Evolutionary conservation across 2,329 filamentous ascomycete species (phyloP), one percentile per base, ranked within the genome.

Genomic region (Ophiosphaerella narmari): DNA sequence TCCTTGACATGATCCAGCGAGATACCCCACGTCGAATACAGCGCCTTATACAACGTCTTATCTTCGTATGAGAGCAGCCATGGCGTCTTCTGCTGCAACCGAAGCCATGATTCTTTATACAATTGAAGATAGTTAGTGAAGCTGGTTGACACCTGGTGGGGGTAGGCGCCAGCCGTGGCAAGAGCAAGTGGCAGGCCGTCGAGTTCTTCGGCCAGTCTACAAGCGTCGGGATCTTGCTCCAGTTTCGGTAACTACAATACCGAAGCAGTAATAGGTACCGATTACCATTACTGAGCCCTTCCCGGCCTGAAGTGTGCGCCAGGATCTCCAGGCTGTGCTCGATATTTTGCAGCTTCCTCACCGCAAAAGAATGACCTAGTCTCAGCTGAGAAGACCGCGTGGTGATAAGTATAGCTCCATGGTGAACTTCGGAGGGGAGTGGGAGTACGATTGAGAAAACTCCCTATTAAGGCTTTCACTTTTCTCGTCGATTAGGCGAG

Each of bases 31-130:
- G 5, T 29, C 9, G 26, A 7, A 29, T 29, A 29, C 26, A 29
- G 5, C 26, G 26, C 26, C 9, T 11, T 7, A 50, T 60, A n/a
- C n/a, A n/a, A n/a, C n/a, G n/a, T n/a, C n/a, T n/a, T n/a, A n/a
- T n/a, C 56, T 55, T 55, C 46, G 45, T 62, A 62, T n/a, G 48
- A 54, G 32, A 23, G 47, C 35, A 62, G 43, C 35, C 32, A 49
- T 33, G 51, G 58, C 26, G 47, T 61, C 18, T 44, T 57, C 16
- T n/a, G 50, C 50, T 61, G 48, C 13, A 62, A 57, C 41, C 50
- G 46, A 14, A 47, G 24, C 57, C 54, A 62, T 59, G 62, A 57
- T 61, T 57, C 56, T 73, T 52, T 35, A 78, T 70, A 44, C 72
- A 60, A 31, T 56, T 38, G 47, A 68, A 77, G 35, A 51, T 61